Evolutionary conservation across 2,329 filamentous ascomycete species (phyloP), one percentile per base, ranked within the genome.

Genomic region (Pseudogymnoascus sp.): DNA sequence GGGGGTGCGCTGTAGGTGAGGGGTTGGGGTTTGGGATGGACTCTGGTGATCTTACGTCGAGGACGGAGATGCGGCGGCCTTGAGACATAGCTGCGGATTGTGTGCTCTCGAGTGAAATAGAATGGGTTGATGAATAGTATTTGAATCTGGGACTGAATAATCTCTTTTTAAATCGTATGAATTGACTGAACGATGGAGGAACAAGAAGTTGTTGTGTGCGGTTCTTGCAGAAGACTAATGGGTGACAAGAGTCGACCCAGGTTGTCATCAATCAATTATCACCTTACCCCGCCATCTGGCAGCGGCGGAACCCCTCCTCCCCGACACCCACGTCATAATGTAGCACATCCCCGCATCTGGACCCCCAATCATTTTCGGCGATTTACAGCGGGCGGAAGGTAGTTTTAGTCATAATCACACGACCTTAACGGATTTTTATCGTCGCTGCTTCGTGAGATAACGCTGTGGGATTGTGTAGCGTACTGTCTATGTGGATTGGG

Each of bases 341-440:
- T 52, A 33, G 26, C 45, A 52, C 5, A 52, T 52, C 45, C 45
- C 45, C 45, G 26, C 45, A 30, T 26, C 45, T 52, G 26, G 26
- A 52, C 45, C 45, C 35, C 45, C 45, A 52, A 52, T 52, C 45
- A 52, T 12, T 13, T 12, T 33, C 45, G 15, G 45, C 26, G 26
- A 52, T 30, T 19, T 19, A 12, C 26, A 18, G 8, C 41, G 41
- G 41, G 41, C 41, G 41, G 23, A 52, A 18, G 45, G 45, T 26
- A 12, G 45, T 30, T 52, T 52, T 52, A 52, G 45, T 52, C 45
- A 52, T 52, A 52, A 52, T 52, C 45, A 52, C 45, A 52, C 45
- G 45, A 52, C 45, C 45, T 52, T 23, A 1, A 12, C 15, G 5
- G 45, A 19, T 52, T 52, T 26, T 52, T 30, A 19, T 52, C 30